Evolutionary conservation across 73 alveolate genomes (phyloP).

Genomic region (Urostyla sp.): DNA sequence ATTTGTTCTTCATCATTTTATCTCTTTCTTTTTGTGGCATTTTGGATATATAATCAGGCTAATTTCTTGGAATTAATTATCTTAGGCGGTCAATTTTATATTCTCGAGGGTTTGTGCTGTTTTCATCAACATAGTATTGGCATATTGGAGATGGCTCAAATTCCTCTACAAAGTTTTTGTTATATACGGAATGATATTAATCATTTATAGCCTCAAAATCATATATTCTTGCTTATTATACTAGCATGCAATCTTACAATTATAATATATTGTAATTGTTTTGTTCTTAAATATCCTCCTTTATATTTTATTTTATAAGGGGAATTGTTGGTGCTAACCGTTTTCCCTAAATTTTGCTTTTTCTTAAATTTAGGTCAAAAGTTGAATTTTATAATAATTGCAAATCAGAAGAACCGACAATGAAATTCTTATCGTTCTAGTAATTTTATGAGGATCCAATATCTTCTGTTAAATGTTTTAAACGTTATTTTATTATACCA

Average conservation of each 20-base stretch:
- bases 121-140: not conserved
- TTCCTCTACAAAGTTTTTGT: slow-evolving; percentile 1
- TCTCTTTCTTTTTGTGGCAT: slow-evolving; percentile 36
- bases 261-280: not conserved
- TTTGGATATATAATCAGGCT: slow-evolving; percentile 9
- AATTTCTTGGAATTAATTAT: not conserved
- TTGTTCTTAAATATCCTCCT: not conserved
- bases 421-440: not conserved
- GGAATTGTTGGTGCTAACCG: not conserved
- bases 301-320: too few relatives aligned
- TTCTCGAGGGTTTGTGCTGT: not conserved
- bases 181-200: not conserved
- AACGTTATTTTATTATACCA: not conserved
- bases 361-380: not conserved
- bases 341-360: not conserved
- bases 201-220: not conserved
- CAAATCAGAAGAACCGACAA: not conserved
- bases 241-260: slow-evolving; percentile 2
- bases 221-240: not conserved
- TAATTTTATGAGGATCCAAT: not conserved
- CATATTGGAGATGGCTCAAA: slow-evolving; percentile 14
- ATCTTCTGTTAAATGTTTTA: not conserved
- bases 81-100: not conserved
- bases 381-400: not conserved
- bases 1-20: not conserved